These are phyloP conservation scores for Conringia planisiliqua DNA, from an alignment of 345 rosid species.

Conservation along the genomic window DNA sequence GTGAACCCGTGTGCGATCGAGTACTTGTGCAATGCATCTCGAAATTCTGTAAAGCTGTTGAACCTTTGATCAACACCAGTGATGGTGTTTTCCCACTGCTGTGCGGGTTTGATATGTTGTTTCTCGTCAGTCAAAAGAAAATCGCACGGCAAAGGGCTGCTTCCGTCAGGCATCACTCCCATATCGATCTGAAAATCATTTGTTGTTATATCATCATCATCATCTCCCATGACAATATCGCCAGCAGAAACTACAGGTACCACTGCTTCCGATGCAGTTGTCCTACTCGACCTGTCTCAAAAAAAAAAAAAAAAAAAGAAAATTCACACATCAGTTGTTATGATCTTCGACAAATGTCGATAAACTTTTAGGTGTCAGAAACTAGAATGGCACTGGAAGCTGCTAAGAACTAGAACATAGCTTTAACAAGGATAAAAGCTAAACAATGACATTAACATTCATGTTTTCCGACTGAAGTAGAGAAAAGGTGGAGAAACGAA, in stretches of 20 bases:
- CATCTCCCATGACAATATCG: constrained; percentile 12
- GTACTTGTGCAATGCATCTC: constrained; percentile 84
- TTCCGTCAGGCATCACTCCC: constrained; percentile 30
- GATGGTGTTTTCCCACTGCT: constrained; percentile 79
- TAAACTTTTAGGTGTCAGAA: neutral
- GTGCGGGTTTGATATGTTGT: constrained; percentile 51
- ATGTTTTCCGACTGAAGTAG: too few relatives aligned
- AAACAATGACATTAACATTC: neutral
- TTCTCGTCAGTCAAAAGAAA: constrained; percentile 43
- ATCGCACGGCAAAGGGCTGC: constrained; percentile 37
- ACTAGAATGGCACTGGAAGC: neutral
- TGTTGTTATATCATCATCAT: neutral
- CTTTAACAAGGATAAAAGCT: too few relatives aligned
- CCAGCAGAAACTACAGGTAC: constrained; percentile 44
- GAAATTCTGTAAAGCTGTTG: constrained; percentile 67
- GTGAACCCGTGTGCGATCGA: constrained; percentile 87
- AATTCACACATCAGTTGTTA: constrained; percentile 13
- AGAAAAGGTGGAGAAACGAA: neutral
- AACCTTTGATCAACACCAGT: constrained; percentile 92
- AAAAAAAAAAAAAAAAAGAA: neutral
- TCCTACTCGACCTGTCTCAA: constrained; percentile 62
- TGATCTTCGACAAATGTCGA: neutral
- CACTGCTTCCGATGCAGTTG: constrained; percentile 60
- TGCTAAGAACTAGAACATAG: neutral
- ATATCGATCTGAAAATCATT: constrained; percentile 29